A percentile compares a stretch with the other conserved stretches of the same genome.
Evolutionary conservation across 2,329 filamentous ascomycete species (phyloP).

Genomic region (Aureobasidium uvarum): DNA sequence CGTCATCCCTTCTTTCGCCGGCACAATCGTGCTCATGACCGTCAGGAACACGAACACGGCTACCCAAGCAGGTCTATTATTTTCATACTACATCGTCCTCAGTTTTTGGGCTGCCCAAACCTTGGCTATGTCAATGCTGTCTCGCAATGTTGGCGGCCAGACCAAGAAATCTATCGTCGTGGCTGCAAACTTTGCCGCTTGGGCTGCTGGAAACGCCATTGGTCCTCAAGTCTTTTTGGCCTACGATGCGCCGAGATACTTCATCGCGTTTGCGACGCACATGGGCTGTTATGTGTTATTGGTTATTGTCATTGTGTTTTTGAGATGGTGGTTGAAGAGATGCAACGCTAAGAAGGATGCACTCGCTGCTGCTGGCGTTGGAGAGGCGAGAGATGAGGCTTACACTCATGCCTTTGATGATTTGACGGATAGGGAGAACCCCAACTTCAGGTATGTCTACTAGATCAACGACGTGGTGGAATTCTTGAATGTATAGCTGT

Average conservation of each 20-base stretch:
- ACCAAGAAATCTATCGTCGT: conserved; percentile 70
- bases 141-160: conserved; percentile 68
- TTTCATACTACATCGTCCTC: conserved; percentile 73
- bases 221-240: conserved; percentile 64
- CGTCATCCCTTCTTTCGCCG: conserved; percentile 66
- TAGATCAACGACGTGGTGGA: neutral
- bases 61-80: conserved; percentile 64
- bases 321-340: conserved; percentile 43
- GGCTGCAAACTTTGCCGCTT: conserved; percentile 65
- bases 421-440: conserved; percentile 37
- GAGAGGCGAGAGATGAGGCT: conserved; percentile 29
- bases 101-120: conserved; percentile 69
- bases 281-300: conserved; percentile 62
- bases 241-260: conserved; percentile 62
- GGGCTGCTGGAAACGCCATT: conserved; percentile 65
- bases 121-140: conserved; percentile 57
- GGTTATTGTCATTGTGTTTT: conserved; percentile 38
- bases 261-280: conserved; percentile 67
- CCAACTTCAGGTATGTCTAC: conserved; percentile 40
- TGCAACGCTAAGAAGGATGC: conserved; percentile 45
- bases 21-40: conserved; percentile 70
- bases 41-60: conserved; percentile 58
- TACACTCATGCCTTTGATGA: conserved; percentile 38
- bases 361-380: conserved; percentile 32
- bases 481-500: neutral